A percentile compares a stretch with the other conserved stretches of the same genome.
Evolutionary conservation across 441 rosid species (phyloP).

Genomic region (Adansonia rubrostipa): DNA sequence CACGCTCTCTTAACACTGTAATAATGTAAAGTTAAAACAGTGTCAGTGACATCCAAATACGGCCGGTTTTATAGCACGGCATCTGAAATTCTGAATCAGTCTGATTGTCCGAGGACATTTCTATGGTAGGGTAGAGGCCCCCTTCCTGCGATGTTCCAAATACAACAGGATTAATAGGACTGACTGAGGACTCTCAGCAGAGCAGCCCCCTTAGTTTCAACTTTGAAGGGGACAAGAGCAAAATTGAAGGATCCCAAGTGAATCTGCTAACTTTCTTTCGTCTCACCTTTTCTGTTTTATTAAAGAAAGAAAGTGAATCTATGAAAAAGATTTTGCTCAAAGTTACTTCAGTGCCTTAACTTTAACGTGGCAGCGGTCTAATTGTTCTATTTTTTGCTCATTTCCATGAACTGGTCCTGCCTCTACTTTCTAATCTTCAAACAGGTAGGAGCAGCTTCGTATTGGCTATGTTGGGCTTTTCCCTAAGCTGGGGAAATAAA

Average conservation of each 20-base stretch:
- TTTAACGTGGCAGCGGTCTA: constrained; percentile 1
- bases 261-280: constrained; percentile 9
- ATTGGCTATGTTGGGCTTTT: neutral
- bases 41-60: neutral
- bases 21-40: too few relatives aligned
- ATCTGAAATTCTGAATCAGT: constrained; percentile 4
- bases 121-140: neutral
- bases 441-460: neutral
- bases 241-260: constrained; percentile 11
- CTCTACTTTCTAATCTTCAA: neutral
- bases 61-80: too few relatives aligned
- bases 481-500: neutral
- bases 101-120: neutral
- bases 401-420: neutral
- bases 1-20: neutral
- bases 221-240: constrained; percentile 10
- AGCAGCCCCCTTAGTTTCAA: neutral
- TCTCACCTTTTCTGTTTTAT: neutral
- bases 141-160: neutral
- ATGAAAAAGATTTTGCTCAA: constrained; percentile 7
- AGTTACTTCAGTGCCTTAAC: neutral
- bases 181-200: too few relatives aligned
- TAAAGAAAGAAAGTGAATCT: neutral
- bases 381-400: neutral
- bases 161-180: neutral